Base-by-base conservation (phyloP, 768 basidiomycete genomes). In the Gymnopilus dilepis region DNA sequence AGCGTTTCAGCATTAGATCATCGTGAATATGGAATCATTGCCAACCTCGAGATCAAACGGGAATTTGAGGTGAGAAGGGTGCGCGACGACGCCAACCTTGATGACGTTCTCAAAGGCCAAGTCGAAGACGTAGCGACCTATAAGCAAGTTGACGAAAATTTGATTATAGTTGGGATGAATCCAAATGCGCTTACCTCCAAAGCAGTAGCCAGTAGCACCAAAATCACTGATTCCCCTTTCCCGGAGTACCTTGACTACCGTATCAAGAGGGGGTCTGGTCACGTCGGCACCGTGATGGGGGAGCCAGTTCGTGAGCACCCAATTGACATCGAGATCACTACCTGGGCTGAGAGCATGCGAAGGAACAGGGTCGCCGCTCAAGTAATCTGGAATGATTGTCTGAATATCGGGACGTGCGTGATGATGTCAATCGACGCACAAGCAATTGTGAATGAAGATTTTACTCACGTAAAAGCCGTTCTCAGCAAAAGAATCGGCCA, bases 191-290 rank as follows among this genome's bases (percentile, higher is more conserved):
- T 30, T 59, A 81, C 85, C 89, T 62, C 89, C 88, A 58, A 83
- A 87, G 77, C 91, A 93, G 77, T 86, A 92, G 2, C 88, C 89
- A 5, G 83, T 82, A 0, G 86, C 85, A 0, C 76, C 89, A 58
- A 92, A 81, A 6, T 70, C 70, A 2, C 77, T 84, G 26, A 92
- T 76, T 2, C 90, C 91, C 62, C 82, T 67, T 30, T 73, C 82
- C 69, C 85, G 86, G 62, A 93, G 80, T 0, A 77, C 83, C 3
- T 70, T 72, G 34, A 90, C 77, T 42, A 89, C 84, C 47, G 81
- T 84, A 73, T 90, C 81, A 26, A 90, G 63, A 4, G 67, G 11
- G 1, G 85, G 84, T 15, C 84, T 82, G 1, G 82, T 84, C 12
- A 67, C 38, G 0, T 67, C 77, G 12, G 64, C 22, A 7, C 69